Percentiles rank a stretch among this genome's conserved stretches.
Conservation (phyloP, 164 flowering plant species). For the Vitis cinerea region DNA sequence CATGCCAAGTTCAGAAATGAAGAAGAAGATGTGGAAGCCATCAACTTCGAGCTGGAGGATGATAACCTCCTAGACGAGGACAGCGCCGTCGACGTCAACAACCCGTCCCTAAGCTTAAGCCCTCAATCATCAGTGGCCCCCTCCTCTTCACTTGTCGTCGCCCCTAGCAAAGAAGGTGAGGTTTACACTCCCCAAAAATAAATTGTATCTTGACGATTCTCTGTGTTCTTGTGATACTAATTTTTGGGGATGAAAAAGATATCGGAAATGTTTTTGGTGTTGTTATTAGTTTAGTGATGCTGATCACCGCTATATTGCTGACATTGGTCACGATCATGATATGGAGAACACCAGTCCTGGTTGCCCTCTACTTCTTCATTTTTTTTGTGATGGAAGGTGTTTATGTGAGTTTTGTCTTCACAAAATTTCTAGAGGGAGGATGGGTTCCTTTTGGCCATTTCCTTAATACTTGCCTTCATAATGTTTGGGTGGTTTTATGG, state of each 20-base stretch:
- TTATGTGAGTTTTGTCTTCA: slow-evolving; percentile 69
- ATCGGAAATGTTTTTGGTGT: slow-evolving; percentile 92
- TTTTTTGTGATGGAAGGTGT: slow-evolving; percentile 70
- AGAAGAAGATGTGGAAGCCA: no score
- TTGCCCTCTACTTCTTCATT: slow-evolving; percentile 48
- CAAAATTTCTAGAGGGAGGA: slow-evolving; percentile 76
- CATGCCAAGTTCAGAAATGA: no score
- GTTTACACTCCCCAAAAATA: slow-evolving; percentile 85
- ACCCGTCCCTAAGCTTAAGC: no score
- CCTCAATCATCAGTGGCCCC: no score
- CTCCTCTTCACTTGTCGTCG: no score
- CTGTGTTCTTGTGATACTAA: slow-evolving; percentile 69
- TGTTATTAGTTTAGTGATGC: slow-evolving; percentile 83
- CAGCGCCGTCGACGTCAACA: accelerated
- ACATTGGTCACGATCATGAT: slow-evolving; percentile 75
- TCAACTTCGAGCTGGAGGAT: no score
- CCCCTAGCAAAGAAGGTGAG: slow-evolving; percentile 68
- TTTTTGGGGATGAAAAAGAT: slow-evolving; percentile 77
- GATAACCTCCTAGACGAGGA: no score
- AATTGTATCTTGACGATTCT: slow-evolving; percentile 81
- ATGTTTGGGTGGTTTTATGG: slow-evolving; percentile 93
- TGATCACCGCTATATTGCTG: slow-evolving; percentile 69
- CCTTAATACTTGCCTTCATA: slow-evolving; percentile 64
- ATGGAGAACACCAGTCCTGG: slow-evolving; percentile 57
- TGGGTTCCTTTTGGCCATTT: slow-evolving; percentile 93